phyloP scores from a whole-genome alignment of 371 early-diverging fungal species.

The Synchytrium microbalum region DNA sequence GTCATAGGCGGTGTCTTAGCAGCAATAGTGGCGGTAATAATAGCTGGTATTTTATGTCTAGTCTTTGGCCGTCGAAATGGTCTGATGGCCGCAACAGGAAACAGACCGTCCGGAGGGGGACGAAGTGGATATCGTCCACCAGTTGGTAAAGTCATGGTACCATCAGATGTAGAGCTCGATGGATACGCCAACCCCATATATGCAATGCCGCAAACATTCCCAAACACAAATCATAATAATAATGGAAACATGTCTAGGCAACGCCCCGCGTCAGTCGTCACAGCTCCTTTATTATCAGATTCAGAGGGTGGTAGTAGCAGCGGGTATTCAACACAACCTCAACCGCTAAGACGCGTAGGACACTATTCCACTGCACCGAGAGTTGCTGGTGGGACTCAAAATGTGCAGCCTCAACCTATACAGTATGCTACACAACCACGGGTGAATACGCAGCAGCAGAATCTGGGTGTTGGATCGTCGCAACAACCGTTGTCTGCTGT shows the following conservation, averaged over 20 bases:
- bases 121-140: background rate
- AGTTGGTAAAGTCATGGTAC: background rate
- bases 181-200: background rate
- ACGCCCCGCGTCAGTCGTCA: background rate
- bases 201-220: background rate
- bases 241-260: background rate
- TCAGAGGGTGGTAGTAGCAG: too few relatives aligned
- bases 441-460: too few relatives aligned
- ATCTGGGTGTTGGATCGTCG: too few relatives aligned
- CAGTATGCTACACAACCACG: too few relatives aligned
- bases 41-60: background rate
- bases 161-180: background rate
- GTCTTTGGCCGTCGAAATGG: background rate
- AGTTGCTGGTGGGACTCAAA: too few relatives aligned
- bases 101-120: too few relatives aligned
- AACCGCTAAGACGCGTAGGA: too few relatives aligned
- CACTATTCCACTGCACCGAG: too few relatives aligned
- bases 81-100: background rate
- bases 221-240: background rate
- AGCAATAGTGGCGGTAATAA: background rate
- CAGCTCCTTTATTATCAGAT: too few relatives aligned
- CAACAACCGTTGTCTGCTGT: too few relatives aligned
- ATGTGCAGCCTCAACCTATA: too few relatives aligned
- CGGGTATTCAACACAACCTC: too few relatives aligned
- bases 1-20: background rate